These are phyloP conservation scores for Hysterium pulicare DNA, from an alignment of 2,329 filamentous ascomycete genomes.

Conservation along the genomic window DNA sequence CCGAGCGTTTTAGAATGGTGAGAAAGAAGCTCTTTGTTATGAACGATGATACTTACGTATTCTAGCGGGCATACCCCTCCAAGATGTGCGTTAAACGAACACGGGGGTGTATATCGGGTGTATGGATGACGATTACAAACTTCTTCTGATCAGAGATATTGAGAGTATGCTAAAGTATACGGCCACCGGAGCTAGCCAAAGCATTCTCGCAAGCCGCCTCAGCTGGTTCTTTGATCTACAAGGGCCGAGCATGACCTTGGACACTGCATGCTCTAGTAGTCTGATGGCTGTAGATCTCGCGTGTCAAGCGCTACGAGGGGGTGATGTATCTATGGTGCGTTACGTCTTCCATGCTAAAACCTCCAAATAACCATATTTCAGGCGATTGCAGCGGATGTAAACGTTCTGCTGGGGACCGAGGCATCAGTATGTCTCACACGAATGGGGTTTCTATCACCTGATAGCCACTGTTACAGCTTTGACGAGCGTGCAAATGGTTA, in stretches of 20 bases:
- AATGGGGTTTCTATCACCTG: slow-evolving; percentile 24
- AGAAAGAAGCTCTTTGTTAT: no score
- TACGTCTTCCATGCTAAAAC: neutral
- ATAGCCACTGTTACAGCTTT: slow-evolving; percentile 30
- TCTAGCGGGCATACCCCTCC: neutral
- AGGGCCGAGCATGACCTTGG: slow-evolving; percentile 11
- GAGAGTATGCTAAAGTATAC: neutral
- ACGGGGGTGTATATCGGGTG: neutral
- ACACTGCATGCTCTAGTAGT: slow-evolving; percentile 16
- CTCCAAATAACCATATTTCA: neutral
- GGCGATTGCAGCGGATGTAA: neutral
- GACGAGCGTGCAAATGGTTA: slow-evolving; percentile 61
- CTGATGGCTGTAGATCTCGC: slow-evolving; percentile 11
- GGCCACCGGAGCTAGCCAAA: neutral
- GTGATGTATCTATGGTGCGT: neutral
- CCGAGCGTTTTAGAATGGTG: no score
- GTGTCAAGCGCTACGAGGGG: slow-evolving; percentile 6
- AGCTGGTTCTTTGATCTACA: slow-evolving; percentile 13
- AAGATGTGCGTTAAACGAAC: neutral
- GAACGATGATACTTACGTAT: no score
- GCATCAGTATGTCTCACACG: neutral
- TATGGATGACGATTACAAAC: neutral
- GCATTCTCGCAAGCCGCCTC: slow-evolving; percentile 7
- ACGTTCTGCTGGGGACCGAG: neutral
- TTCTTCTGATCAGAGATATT: neutral